Evolutionary conservation across 1,139 yeast genomes (phyloP), one percentile per base, ranked within the genome.

Genomic region (Saccharomyces hybrid): DNA sequence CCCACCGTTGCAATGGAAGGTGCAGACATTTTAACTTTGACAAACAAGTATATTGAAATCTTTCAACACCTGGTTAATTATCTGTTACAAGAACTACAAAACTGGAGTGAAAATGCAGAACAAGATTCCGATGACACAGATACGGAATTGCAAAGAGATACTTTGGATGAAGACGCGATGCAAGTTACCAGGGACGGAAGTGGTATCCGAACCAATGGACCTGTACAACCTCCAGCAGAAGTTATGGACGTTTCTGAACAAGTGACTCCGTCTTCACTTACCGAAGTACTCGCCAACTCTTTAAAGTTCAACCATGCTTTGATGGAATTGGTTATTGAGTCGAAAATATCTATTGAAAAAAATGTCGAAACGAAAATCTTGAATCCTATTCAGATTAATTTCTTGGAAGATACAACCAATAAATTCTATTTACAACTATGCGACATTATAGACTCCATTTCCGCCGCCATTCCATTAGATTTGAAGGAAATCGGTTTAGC

Each of bases 201-300:
- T 31, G 61, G 62, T 6, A 54, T 58, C 3, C 26, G 50, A 4
- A 32, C 55, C 16, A 52, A 56, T 31, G 25, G 44, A 13, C 26
- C 31, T 49, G 9, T 28, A 28, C n/a, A 46, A 49, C 13, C 46
- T 50, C 9, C 38, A 47, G 54, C 59, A 2, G 65, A 64, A 47
- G 50, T 50, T 11, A 59, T 63, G 57, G 68, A 64, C 46, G 61
- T 64, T 14, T 57, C 65, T 2, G 68, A 66, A 49, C 64, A 64
- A 47, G 53, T 66, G 16, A 64, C 68, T 1, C 47, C 54, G 1
- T 59, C 60, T 23, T 57, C 65, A 2, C 48, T 66, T 4, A 28
- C 56, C 9, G 70, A 67, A n/a, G 56, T 64, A 1, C 44, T 65
- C n/a, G 46, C 55, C 5, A 55, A 56, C 28, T 58, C 61, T 28